Base-by-base conservation (phyloP, 169 alveolate species). In the Plasmodium yoelii region DNA sequence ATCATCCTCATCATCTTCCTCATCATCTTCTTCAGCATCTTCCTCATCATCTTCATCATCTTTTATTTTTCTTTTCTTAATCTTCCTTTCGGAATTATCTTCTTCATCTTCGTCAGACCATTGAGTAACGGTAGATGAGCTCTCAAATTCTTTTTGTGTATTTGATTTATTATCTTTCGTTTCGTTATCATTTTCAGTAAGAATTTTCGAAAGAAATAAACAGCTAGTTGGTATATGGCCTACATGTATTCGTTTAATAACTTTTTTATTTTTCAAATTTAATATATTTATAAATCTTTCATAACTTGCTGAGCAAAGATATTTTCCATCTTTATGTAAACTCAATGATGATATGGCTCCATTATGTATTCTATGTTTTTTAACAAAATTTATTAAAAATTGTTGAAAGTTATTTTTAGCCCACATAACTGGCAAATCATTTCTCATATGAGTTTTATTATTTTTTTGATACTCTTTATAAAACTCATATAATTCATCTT, bases 311-410 rank as follows among this genome's bases (percentile, higher is more conserved):
- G 95, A 46, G 87, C 89, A 64, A 47, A 88, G 68, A 28, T 84
- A 74, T 13, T 87, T 93, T 5, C 95, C 73, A 15, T 92, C 93
- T 22, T 70, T 80, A n/a, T 92, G 88, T 24, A 93, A 69, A 65
- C 92, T 82, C 28, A 91, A 61, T n/a, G 88, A 77, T 9, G 82
- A 65, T 51, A 65, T 56, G n/a, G 86, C 88, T 53, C 91, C 94
- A 67, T 72, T 71, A 70, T 91, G 91, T 47, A 70, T 70, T 77
- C 61, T 68, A 15, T 39, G 51, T 53, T 90, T 68, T 26, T 84
- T 82, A 0, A 75, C 53, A 42, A 63, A 24, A 7, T 18, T 34
- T 12, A 64, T 63, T 67, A 70, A 13, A 44, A 75, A 75, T 24
- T 68, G 87, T 53, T 71, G 80, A 46, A 70, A 70, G 47, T 73